Base-by-base conservation (phyloP, 2,329 filamentous ascomycete species). In the Nigrospora oryzae region DNA sequence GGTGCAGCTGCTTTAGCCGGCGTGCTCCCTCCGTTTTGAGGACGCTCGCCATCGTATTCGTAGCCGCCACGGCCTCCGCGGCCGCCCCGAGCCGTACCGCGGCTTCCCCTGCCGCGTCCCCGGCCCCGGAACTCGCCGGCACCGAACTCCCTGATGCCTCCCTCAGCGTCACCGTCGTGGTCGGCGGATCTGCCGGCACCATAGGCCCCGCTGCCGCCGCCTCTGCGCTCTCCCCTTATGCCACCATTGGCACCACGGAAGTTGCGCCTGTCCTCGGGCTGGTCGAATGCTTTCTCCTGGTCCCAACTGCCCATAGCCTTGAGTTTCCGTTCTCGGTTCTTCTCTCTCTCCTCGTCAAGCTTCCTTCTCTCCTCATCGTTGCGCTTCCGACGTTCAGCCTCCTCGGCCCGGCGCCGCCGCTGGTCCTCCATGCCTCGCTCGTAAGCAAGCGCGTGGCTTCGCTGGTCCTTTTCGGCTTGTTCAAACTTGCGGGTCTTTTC, bases 261-360 rank as follows among this genome's bases (percentile, higher is more conserved):
- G 5, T 57, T 61, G 14, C 62, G 56, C 23, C 62, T 56, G 3
- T 71, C 66, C 46, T 73, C 68, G 36, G 68, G 66, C 14, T 60
- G 62, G 13, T 63, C 53, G 36, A 69, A 64, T 11, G 61, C 63
- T 61, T 81, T 81, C 36, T 76, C 77, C 54, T 76, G 71, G 47
- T 82, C 79, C 79, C 78, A 83, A 49, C 67, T 71, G 37, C 66
- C 64, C 64, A 81, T 71, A 1, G 78, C 78, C 51, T 75, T 75
- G 16, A 83, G 65, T 57, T 83, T 83, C 42, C 79, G 64, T 60
- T 80, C 76, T 10, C 78, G 61, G 54, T 83, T 83, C 51, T 70
- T 71, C 19, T 73, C 75, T 12, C 79, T 70, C 63, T 83, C 79
- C 34, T 80, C 76, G 23, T 81, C 76, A 50, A 78, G 65, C 49